A percentile compares a stretch with the other conserved stretches of the same genome.
phyloP scores from a whole-genome alignment of 139 green algal genomes.

The Nannochloris sp. region DNA sequence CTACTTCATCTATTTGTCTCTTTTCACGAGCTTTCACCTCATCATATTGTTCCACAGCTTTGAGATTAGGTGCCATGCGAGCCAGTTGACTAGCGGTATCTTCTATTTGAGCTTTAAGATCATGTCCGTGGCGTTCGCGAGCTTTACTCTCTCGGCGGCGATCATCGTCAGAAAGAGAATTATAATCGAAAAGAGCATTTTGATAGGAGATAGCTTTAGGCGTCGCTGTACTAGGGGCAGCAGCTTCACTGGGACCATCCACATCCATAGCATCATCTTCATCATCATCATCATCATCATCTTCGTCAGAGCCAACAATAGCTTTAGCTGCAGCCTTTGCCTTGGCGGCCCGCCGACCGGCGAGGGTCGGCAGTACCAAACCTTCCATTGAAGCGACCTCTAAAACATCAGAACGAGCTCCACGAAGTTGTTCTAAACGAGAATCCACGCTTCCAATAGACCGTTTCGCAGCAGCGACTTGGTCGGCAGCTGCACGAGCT shows the following conservation, averaged over 20 bases:
- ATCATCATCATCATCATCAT: constrained; percentile 1
- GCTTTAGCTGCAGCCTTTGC: neutral
- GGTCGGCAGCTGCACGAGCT: neutral
- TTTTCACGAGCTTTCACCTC: constrained; percentile 67
- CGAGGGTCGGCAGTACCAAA: constrained; percentile 1
- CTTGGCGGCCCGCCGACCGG: neutral
- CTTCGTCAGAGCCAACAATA: neutral
- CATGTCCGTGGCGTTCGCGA: constrained; percentile 13
- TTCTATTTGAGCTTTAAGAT: constrained; percentile 34
- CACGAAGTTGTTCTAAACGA: constrained; percentile 24
- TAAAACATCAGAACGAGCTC: constrained; percentile 18
- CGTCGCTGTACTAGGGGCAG: neutral
- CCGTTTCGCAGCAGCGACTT: constrained; percentile 31
- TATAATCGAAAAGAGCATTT: neutral
- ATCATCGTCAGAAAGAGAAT: constrained; percentile 21
- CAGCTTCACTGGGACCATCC: constrained; percentile 11
- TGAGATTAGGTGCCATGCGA: constrained; percentile 71
- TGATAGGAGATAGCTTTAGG: no score
- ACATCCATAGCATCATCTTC: constrained; percentile 17
- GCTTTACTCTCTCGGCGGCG: constrained; percentile 15
- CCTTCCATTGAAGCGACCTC: constrained; percentile 39
- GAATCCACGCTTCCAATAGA: constrained; percentile 3
- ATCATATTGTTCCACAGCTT: constrained; percentile 92
- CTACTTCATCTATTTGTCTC: constrained; percentile 62
- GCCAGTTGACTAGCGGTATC: constrained; percentile 38